Conservation (phyloP, 164 flowering plant species). For the Euptelea pleiosperma region DNA sequence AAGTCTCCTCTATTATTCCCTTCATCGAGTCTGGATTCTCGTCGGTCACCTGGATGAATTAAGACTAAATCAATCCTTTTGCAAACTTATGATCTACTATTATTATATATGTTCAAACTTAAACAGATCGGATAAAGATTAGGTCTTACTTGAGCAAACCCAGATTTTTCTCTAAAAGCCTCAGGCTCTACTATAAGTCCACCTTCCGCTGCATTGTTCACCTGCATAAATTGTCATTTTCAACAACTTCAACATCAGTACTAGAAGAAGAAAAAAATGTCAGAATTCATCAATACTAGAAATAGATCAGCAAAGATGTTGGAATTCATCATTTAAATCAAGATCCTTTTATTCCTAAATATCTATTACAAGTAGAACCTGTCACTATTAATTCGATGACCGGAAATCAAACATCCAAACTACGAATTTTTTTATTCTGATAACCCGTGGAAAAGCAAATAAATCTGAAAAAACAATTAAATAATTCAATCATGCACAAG, state of each 20-base stretch:
- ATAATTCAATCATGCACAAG: too few species aligned
- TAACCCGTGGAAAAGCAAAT: too few species aligned
- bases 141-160: not conserved
- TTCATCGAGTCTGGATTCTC: constrained; percentile 5
- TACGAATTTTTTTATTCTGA: too few species aligned
- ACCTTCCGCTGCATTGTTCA: constrained; percentile 38
- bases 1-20: constrained; percentile 8
- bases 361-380: too few species aligned
- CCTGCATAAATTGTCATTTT: constrained; percentile 22
- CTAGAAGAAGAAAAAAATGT: not conserved
- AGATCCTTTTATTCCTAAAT: too few species aligned
- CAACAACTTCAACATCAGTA: not conserved
- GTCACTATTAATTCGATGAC: too few species aligned
- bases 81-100: not conserved
- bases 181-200: constrained; percentile 15
- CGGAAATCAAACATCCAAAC: too few species aligned
- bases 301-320: too few species aligned
- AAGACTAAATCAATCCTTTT: not conserved
- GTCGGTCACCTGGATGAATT: constrained; percentile 4
- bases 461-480: too few species aligned
- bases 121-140: too few species aligned
- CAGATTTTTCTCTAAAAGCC: constrained; percentile 1
- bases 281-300: not conserved
- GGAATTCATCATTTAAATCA: too few species aligned
- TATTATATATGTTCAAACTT: not conserved